Evolutionary conservation across 306 rosid species (phyloP).

Genomic region (Prosopis cineraria): DNA sequence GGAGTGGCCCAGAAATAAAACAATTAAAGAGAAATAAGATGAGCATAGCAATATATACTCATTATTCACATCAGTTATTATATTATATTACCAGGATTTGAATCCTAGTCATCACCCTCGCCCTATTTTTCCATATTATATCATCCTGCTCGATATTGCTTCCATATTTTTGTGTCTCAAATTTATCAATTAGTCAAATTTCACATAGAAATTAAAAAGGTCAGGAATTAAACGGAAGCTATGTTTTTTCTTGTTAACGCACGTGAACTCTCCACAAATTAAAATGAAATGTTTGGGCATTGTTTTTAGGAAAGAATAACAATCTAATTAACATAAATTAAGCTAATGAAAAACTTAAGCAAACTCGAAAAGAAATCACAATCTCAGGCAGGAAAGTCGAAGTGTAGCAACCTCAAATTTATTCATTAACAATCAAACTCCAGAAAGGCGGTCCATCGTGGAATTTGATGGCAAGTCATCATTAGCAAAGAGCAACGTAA

Average conservation of each 20-base stretch:
- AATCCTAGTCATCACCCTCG: too few species aligned
- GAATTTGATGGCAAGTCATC: conserved; percentile 15
- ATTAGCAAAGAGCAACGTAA: conserved; percentile 1
- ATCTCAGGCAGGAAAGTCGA: conserved; percentile 29
- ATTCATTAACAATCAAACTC: background rate
- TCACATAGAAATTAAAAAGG: background rate
- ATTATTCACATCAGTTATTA: too few species aligned
- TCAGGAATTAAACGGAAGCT: background rate
- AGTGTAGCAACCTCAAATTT: background rate
- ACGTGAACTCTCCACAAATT: background rate
- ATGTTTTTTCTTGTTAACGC: background rate
- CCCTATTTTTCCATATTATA: too few species aligned
- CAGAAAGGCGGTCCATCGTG: background rate
- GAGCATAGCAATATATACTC: background rate
- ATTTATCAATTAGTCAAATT: background rate
- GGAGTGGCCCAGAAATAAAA: background rate
- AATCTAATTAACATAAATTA: background rate
- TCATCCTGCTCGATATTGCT: too few species aligned
- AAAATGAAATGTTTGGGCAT: background rate
- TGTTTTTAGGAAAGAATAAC: background rate
- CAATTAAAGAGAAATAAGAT: background rate
- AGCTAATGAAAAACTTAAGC: background rate
- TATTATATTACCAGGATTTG: too few species aligned
- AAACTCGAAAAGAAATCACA: conserved; percentile 13
- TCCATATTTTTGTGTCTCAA: too few species aligned